Base-by-base conservation (phyloP, 805 yeast genomes). In the Phaffomyces thermotolerans region DNA sequence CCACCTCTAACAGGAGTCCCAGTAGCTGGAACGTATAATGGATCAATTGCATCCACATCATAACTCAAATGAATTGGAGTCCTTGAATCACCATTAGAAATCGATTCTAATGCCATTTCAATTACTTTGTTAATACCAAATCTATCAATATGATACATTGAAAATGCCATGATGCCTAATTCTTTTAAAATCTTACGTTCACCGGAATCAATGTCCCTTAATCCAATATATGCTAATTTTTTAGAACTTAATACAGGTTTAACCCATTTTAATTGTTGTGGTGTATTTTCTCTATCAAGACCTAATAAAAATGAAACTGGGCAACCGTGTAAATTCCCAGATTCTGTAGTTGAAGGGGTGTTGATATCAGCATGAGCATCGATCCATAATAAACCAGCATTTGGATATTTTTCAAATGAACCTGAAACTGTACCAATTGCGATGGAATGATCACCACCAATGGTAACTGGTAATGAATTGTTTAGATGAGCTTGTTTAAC, bases 1-100 rank as follows among this genome's bases (percentile, higher is more conserved):
- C 99, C 99, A 51, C 98, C 98, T 63, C 95, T 81, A 14, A 91
- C 99, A 36, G 97, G 91, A 1, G 99, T 93, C 43, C 99, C 99
- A 1, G 99, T 91, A 34, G 97, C 95, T 17, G 96, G 97, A 13
- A 93, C 96, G 59, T 72, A 89, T 49, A 79, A 73, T 39, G 98
- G 98, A 65, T 91, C 99, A 46, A 93, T 82, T 36, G 97, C 97
- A 66, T 91, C 99, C 36, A 91, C 97, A 60, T 91, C 99, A 62
- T 90, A 91, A 24, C 95, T 83, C 52, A 93, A 67, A 69, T 91
- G 96, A 50, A 93, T 74, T 40, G 99, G 98, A 39, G 53, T 52
- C 13, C 73, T 68, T 18, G 78, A 74, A 43, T 76, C 95, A 65
- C 84, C 84, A 7, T 25, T 18, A 20, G 42, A 40, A 54, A 93